Conservation (phyloP, 2,329 filamentous ascomycete species). For the Lasiodiplodia theobromae region DNA sequence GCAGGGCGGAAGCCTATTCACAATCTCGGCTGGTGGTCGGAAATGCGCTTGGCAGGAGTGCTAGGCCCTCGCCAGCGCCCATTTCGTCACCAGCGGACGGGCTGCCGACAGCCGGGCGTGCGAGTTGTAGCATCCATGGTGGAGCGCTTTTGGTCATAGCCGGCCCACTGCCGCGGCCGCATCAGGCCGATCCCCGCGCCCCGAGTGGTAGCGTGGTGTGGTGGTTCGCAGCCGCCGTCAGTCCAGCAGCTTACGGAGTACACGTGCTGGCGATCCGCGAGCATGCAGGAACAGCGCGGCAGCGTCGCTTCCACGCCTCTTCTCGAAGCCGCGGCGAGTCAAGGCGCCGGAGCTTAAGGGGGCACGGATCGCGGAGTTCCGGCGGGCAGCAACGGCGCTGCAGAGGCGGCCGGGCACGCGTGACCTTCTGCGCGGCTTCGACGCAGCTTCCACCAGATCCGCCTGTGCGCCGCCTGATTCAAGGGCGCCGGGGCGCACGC, state of each 20-base stretch:
- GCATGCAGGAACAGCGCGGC: conserved; percentile 28
- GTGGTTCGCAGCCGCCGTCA: conserved; percentile 4
- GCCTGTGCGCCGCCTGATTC: conserved; percentile 41
- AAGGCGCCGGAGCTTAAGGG: conserved; percentile 25
- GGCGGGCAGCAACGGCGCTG: conserved; percentile 24
- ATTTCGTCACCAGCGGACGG: conserved; percentile 19
- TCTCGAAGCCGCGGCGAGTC: conserved; percentile 18
- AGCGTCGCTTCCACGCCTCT: conserved; percentile 15
- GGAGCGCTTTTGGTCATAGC: conserved; percentile 25
- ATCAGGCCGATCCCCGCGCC: conserved; percentile 10
- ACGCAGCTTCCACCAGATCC: conserved; percentile 44
- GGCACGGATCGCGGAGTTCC: conserved; percentile 23
- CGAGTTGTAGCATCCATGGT: conserved; percentile 21
- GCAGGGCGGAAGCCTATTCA: conserved; percentile 12
- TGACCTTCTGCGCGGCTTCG: conserved; percentile 32
- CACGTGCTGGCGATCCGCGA: conserved; percentile 23
- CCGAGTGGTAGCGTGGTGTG: background rate
- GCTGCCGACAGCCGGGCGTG: conserved; percentile 24
- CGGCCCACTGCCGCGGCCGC: conserved; percentile 22
- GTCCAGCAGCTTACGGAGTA: background rate
- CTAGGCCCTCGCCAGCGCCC: conserved; percentile 20
- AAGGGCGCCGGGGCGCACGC: conserved; percentile 35
- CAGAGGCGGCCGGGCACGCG: conserved; percentile 32
- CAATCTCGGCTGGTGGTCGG: conserved; percentile 27
- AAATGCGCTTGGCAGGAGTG: conserved; percentile 24